Evolutionary conservation across 495 filamentous ascomycete genomes (phyloP), one percentile per base, ranked within the genome.

Genomic region (Aeminium ludgeri): DNA sequence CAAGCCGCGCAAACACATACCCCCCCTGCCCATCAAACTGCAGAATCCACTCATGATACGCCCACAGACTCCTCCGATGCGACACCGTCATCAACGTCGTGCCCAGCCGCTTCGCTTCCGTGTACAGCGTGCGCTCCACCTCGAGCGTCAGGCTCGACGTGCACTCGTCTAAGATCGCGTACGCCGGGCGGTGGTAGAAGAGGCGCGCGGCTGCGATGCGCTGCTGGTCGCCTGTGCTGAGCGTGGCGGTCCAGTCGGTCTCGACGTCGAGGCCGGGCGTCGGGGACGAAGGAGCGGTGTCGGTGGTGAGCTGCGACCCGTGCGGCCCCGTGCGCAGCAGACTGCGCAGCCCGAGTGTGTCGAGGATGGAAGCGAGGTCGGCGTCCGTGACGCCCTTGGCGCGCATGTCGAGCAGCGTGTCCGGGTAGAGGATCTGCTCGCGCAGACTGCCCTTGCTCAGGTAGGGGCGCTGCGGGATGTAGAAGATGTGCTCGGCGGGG

Each of bases 31-130:
- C 91, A 57, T 97, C 89, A 56, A 97, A 97, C 58, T 96, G 89
- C 54, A 97, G 59, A 41, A 96, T 94, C 56, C 75, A 78, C 46
- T 69, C 76, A 59, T 97, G 89, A 55, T 96, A 95, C 58, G 87
- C 83, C 89, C 89, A 97, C 49, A 97, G 58, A 64, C 84, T 93
- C 18, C 86, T 63, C 0, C 89, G 65, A 59, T 97, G 89, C 41
- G 74, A 81, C 2, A 97, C 89, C 0, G 89, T 97, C 82, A 97
- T 95, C 31, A 97, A 64, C 2, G 89, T 96, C 50, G 91, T 87
- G 3, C 83, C 85, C 17, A 92, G 62, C 28, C 67, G 64, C 69
- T 97, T 97, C 35, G 91, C 89, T 15, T 78, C 87, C 42, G 94
- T 86, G 59, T 97, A 97, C 85, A 97, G 94, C 53, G 82, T 68